Evolutionary conservation across 768 basidiomycete species (phyloP).

Genomic region (Piloderma croceum): DNA sequence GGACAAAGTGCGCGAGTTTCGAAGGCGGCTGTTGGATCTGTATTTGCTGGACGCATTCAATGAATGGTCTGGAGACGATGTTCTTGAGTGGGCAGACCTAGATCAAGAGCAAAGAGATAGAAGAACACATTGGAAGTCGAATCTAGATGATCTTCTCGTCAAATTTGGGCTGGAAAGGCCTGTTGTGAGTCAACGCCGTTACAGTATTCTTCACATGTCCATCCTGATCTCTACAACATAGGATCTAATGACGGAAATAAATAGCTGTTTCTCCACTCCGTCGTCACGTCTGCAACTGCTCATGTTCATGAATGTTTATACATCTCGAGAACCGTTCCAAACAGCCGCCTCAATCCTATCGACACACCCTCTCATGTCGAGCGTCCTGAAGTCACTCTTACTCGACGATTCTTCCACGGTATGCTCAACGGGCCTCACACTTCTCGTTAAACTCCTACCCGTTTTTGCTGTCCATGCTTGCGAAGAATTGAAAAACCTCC

Average conservation of each 20-base stretch:
- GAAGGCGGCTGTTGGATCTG: constrained; percentile 63
- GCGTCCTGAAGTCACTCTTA: constrained; percentile 60
- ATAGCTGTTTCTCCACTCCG: constrained; percentile 55
- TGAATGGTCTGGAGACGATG: constrained; percentile 67
- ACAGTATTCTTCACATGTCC: constrained; percentile 1
- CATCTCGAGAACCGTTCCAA: constrained; percentile 49
- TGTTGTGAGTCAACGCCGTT: constrained; percentile 43
- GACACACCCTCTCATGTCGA: constrained; percentile 56
- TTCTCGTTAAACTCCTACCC: constrained; percentile 69
- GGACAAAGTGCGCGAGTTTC: constrained; percentile 59
- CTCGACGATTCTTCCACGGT: constrained; percentile 73
- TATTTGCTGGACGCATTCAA: constrained; percentile 75
- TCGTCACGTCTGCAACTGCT: constrained; percentile 65
- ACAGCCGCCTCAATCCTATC: constrained; percentile 46
- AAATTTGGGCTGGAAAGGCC: constrained; percentile 58
- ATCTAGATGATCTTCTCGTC: constrained; percentile 71
- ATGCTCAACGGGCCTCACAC: constrained; percentile 56
- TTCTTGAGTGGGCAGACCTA: constrained; percentile 68
- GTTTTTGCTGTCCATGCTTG: constrained; percentile 62
- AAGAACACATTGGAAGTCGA: constrained; percentile 66
- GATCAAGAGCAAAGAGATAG: constrained; percentile 56
- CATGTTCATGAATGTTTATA: constrained; percentile 58
- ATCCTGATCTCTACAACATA: constrained; percentile 24
- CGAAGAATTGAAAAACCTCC: constrained; percentile 46
- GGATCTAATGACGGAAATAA: constrained; percentile 67